Evolutionary conservation across 1,284 basidiomycete genomes (phyloP), one percentile per base, ranked within the genome.

Genomic region (Puccinia novopanici): DNA sequence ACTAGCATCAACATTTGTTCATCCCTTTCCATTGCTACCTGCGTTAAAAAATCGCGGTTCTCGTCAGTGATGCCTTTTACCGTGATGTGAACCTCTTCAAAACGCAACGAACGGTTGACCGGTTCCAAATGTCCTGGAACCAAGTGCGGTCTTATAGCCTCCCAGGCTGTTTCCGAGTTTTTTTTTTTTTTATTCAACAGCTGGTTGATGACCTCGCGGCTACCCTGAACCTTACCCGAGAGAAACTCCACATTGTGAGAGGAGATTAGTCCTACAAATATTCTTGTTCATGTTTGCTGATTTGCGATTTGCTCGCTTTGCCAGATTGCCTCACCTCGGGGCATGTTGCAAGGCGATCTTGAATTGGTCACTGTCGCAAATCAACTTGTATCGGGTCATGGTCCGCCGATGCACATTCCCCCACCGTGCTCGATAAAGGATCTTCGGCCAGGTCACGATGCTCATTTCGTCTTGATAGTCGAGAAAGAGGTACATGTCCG

Each of bases 201-300:
- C 88, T 96, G 22, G 90, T 95, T 24, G 94, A 96, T 83, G 93
- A 95, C 84, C 86, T 97, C 17, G 92, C 93, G 0, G 93, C 92
- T 0, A 93, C 93, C 0, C 89, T 94, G 40, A 87, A 89, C 3
- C 84, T 95, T 2, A 88, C 90, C 71, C 88, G 95, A 55, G 89
- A 89, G 8, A 91, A 93, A 83, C 88, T 97, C 78, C 91, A 92
- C 83, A 90, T 97, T 45, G 94, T 94, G 82, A 84, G 88, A 6
- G 34, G 22, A 84, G 27, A 22, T 68, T 61, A 45, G 12, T 54
- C 34, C 3, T 24, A 52, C 27, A 13, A n/a, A 70, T 42, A 27
- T 37, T 70, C 67, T 13, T 57, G 34, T 34, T 10, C 13, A 37
- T 19, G 22, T 48, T 61, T 5, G 61, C 61, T 54, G 24, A 61